These are phyloP conservation scores for Carex littledalei DNA, from an alignment of 176 grass and related monocot genomes.

Conservation along the genomic window DNA sequence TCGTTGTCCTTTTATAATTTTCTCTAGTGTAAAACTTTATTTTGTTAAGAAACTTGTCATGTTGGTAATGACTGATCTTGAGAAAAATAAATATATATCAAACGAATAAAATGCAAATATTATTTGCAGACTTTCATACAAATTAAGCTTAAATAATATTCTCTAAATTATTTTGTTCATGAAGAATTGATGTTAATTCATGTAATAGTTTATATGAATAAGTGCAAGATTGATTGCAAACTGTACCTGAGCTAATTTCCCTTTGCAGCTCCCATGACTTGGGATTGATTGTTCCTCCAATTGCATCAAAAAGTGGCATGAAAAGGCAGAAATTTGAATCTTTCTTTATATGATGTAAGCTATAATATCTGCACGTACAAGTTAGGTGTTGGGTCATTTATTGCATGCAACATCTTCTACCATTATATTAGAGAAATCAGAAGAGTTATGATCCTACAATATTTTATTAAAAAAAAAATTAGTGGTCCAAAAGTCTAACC, in stretches of 20 bases:
- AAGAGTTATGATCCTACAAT: background rate
- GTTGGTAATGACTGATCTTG: too few species aligned
- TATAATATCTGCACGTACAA: conserved; percentile 52
- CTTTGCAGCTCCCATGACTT: conserved; percentile 80
- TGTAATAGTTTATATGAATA: background rate
- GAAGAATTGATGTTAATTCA: background rate
- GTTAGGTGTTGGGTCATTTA: background rate
- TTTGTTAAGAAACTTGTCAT: too few species aligned
- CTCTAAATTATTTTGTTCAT: background rate
- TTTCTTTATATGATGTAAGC: conserved; percentile 77
- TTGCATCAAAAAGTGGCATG: conserved; percentile 72
- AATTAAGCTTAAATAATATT: background rate
- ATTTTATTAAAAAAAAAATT: background rate
- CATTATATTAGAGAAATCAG: background rate
- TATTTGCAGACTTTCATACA: background rate
- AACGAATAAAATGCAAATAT: too few species aligned
- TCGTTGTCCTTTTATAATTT: too few species aligned
- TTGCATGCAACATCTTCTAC: background rate
- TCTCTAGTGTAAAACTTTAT: too few species aligned
- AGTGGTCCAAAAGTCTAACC: background rate
- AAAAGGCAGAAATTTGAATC: conserved; percentile 85
- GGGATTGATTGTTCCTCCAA: conserved; percentile 50
- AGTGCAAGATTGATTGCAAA: background rate
- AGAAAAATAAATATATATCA: too few species aligned
- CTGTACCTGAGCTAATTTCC: conserved; percentile 53